Percentiles rank a stretch among this genome's conserved stretches.
phyloP scores from a whole-genome alignment of 1,139 yeast species.

The Blastobotrys arbuscula region DNA sequence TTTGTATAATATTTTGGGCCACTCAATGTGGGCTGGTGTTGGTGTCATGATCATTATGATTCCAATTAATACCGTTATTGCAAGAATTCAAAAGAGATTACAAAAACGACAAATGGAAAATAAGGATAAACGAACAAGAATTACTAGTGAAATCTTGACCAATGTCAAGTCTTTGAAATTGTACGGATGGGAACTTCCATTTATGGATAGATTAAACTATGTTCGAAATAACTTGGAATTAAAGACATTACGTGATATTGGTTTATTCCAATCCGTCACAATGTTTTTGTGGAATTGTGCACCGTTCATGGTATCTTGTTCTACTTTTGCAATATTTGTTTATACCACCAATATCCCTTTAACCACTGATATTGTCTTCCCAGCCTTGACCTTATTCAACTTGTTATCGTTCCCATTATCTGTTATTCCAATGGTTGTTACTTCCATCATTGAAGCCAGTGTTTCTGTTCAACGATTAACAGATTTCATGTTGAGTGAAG shows the following conservation, averaged over 20 bases:
- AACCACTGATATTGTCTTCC: slow-evolving; percentile 90
- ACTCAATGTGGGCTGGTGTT: slow-evolving; percentile 97
- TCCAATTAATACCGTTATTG: slow-evolving; percentile 74
- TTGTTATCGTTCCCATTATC: slow-evolving; percentile 86
- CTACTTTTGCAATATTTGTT: slow-evolving; percentile 83
- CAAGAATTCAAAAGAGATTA: slow-evolving; percentile 64
- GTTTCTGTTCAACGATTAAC: slow-evolving; percentile 79
- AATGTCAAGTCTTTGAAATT: slow-evolving; percentile 88
- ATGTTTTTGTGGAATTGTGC: slow-evolving; percentile 81
- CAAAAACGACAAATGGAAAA: slow-evolving; percentile 72
- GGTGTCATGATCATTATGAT: slow-evolving; percentile 75
- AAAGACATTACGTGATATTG: slow-evolving; percentile 68
- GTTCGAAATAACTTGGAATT: slow-evolving; percentile 91
- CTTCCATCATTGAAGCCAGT: slow-evolving; percentile 81
- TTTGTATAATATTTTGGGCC: slow-evolving; percentile 70
- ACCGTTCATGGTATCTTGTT: slow-evolving; percentile 86
- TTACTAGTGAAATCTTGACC: slow-evolving; percentile 81
- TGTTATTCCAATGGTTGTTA: slow-evolving; percentile 86
- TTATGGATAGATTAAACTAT: slow-evolving; percentile 59
- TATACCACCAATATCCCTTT: slow-evolving; percentile 59
- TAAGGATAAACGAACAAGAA: slow-evolving; percentile 63
- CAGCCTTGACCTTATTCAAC: slow-evolving; percentile 78
- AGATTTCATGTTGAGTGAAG: slow-evolving; percentile 67
- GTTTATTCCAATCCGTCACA: slow-evolving; percentile 66
- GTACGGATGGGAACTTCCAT: slow-evolving; percentile 94